Conservation (phyloP, 106 monocot species). For the Phalaenopsis aphrodite region DNA sequence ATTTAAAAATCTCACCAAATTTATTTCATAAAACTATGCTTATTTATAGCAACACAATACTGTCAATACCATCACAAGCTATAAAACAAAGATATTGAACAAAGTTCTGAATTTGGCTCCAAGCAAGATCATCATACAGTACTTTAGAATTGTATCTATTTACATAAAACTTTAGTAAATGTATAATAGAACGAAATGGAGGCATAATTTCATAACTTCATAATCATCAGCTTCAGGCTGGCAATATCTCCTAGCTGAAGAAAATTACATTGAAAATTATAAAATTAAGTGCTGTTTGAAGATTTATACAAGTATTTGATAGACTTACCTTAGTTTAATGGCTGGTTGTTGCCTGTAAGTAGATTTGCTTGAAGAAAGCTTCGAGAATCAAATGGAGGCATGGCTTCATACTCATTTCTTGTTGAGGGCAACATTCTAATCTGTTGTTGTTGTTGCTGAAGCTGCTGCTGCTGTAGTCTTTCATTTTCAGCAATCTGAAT, state of each 20-base stretch:
- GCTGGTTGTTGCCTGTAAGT: conserved; percentile 19
- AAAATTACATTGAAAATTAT: not conserved
- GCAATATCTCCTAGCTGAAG: not conserved
- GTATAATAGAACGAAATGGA: not conserved
- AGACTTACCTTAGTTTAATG: not conserved
- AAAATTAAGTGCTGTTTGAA: not conserved
- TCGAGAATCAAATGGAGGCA: conserved; percentile 30
- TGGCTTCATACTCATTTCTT: conserved; percentile 17
- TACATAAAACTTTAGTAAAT: too few species aligned
- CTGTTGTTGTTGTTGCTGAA: conserved; percentile 10
- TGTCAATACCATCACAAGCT: too few species aligned
- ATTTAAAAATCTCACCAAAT: too few species aligned
- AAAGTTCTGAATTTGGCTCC: too few species aligned
- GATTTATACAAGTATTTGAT: not conserved
- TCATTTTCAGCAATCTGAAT: conserved; percentile 37
- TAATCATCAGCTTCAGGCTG: not conserved
- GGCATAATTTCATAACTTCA: not conserved
- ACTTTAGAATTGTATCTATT: too few species aligned
- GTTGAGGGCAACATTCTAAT: conserved; percentile 18
- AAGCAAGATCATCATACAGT: too few species aligned
- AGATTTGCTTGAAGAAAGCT: conserved; percentile 30
- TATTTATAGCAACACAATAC: too few species aligned
- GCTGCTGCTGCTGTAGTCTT: conserved; percentile 20
- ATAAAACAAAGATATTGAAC: too few species aligned
- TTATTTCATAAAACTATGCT: too few species aligned